Evolutionary conservation across 768 basidiomycete species (phyloP).

Genomic region (Collybia sp.): DNA sequence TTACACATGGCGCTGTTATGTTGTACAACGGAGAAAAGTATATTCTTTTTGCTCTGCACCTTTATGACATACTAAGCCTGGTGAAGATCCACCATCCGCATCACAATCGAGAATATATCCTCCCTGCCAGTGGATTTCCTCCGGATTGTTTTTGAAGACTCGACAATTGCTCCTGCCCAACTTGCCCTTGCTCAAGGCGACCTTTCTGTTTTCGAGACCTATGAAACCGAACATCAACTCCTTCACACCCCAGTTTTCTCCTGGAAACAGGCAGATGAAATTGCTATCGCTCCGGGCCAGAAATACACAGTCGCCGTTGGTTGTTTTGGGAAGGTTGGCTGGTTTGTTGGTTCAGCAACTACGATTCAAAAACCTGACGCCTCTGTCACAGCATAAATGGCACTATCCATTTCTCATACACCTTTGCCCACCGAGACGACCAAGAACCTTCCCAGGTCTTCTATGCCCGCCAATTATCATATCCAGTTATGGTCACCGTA

Average conservation of each 20-base stretch:
- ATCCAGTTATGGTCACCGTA: constrained; percentile 89
- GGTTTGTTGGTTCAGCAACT: constrained; percentile 49
- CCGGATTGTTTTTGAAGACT: constrained; percentile 86
- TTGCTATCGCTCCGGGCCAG: constrained; percentile 62
- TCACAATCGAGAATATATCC: constrained; percentile 91
- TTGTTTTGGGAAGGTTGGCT: constrained; percentile 89
- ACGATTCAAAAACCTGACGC: constrained; percentile 8
- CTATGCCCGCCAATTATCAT: constrained; percentile 81
- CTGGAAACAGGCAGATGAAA: constrained; percentile 55
- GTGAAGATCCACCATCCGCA: constrained; percentile 71
- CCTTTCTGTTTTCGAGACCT: constrained; percentile 77
- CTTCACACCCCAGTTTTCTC: constrained; percentile 76
- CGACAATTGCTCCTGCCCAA: constrained; percentile 73
- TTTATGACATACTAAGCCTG: constrained; percentile 1
- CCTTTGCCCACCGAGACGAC: constrained; percentile 49
- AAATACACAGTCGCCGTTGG: constrained; percentile 62
- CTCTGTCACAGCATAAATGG: constrained; percentile 60
- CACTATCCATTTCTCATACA: constrained; percentile 80
- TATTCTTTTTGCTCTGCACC: constrained; percentile 16
- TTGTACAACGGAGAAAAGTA: constrained; percentile 93
- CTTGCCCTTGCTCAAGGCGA: constrained; percentile 76
- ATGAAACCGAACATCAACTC: constrained; percentile 86
- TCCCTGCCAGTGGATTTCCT: constrained; percentile 79
- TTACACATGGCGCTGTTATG: constrained; percentile 93
- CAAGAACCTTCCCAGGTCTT: constrained; percentile 48